A percentile compares a stretch with the other conserved stretches of the same genome.
These are phyloP conservation scores for Astathelohania contejeani DNA, from an alignment of 371 early-diverging fungal species.

Conservation along the genomic window DNA sequence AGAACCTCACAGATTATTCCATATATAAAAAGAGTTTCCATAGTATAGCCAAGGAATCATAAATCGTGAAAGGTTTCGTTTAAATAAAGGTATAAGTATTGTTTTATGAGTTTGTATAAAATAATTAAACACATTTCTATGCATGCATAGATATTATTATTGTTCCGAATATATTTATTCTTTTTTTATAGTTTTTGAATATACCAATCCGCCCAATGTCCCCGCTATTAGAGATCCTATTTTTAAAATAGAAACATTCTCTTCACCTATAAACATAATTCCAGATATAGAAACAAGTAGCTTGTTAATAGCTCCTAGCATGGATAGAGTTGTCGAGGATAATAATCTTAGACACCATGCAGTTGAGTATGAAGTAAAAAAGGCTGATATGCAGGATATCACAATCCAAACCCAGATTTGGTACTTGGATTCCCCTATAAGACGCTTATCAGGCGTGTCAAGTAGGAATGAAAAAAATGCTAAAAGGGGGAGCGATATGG, in stretches of 20 bases:
- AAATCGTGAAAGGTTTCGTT: too few species aligned
- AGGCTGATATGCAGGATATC: conserved; percentile 67
- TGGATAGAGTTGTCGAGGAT: conserved; percentile 78
- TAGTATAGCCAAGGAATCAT: too few species aligned
- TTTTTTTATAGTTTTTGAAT: conserved; percentile 12
- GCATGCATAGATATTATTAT: too few species aligned
- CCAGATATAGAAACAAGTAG: conserved; percentile 80
- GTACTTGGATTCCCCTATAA: too few species aligned
- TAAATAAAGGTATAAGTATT: too few species aligned
- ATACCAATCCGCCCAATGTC: conserved; percentile 16
- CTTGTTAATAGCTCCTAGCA: conserved; percentile 97
- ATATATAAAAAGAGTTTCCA: too few species aligned
- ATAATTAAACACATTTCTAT: too few species aligned
- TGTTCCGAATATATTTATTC: background rate
- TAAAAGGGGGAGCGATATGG: conserved; percentile 68
- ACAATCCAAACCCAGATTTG: conserved; percentile 62
- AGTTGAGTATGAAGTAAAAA: conserved; percentile 63
- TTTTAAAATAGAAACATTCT: conserved; percentile 20
- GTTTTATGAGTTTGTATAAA: too few species aligned
- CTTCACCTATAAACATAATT: conserved; percentile 58
- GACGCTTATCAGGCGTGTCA: conserved; percentile 50
- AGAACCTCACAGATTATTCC: too few species aligned
- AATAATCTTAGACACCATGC: conserved; percentile 84
- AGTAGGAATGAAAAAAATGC: conserved; percentile 59
- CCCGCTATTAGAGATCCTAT: conserved; percentile 22